Conservation (phyloP, 768 basidiomycete species). For the Serendipita indica region DNA sequence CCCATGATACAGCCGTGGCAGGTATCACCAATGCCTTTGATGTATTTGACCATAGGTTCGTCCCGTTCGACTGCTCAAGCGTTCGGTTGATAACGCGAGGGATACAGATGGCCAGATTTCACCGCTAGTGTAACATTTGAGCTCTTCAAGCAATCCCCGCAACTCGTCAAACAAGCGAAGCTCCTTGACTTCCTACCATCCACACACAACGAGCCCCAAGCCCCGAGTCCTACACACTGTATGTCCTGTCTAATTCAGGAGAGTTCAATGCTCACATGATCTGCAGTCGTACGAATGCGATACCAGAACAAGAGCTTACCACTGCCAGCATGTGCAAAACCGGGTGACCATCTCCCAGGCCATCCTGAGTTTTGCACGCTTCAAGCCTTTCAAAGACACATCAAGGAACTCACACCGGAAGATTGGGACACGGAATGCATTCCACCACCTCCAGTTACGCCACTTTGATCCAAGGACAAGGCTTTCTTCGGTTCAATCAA, state of each 20-base stretch:
- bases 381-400: conserved; percentile 43
- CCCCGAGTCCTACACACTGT: too few species aligned
- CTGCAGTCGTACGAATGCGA: conserved; percentile 52
- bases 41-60: conserved; percentile 54
- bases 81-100: too few species aligned
- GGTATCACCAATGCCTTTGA: conserved; percentile 50
- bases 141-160: conserved; percentile 36
- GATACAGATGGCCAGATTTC: conserved; percentile 54
- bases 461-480: too few species aligned
- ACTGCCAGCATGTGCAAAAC: conserved; percentile 48
- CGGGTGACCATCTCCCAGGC: conserved; percentile 52
- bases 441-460: too few species aligned
- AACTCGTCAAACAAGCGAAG: not conserved
- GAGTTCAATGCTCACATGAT: too few species aligned
- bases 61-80: too few species aligned
- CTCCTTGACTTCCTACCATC: not conserved
- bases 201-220: too few species aligned
- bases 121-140: conserved; percentile 63
- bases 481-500: too few species aligned
- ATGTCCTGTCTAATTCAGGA: too few species aligned
- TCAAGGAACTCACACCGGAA: conserved; percentile 46
- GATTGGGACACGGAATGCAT: conserved; percentile 55
- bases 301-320: conserved; percentile 54
- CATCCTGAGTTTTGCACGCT: conserved; percentile 63
- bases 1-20: conserved; percentile 56